These are phyloP conservation scores for Didymellaceae sp. DNA, from an alignment of 2,329 filamentous ascomycete species.

Conservation along the genomic window DNA sequence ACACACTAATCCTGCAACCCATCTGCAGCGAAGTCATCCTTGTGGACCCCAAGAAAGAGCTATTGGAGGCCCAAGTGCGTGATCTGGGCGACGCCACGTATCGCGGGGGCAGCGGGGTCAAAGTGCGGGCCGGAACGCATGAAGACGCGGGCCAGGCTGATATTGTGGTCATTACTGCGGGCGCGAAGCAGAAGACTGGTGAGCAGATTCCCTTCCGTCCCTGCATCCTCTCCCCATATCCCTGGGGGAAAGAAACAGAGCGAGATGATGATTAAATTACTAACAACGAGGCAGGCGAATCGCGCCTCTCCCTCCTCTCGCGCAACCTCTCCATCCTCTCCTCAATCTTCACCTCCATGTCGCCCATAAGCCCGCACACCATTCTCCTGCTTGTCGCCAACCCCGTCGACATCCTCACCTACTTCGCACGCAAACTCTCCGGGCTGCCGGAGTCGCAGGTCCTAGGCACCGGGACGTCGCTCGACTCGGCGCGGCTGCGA, in stretches of 20 bases:
- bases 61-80: constrained; percentile 58
- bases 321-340: constrained; percentile 58
- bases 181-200: constrained; percentile 58
- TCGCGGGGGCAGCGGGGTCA: constrained; percentile 52
- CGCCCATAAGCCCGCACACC: constrained; percentile 55
- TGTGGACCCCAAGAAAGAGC: constrained; percentile 57
- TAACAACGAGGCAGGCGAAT: constrained; percentile 48
- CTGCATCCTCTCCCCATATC: too few relatives aligned
- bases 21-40: constrained; percentile 60
- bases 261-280: too few relatives aligned
- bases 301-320: constrained; percentile 55
- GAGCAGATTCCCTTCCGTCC: constrained; percentile 12
- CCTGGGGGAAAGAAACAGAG: too few relatives aligned
- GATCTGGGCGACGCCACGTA: constrained; percentile 61
- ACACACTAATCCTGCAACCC: constrained; percentile 59
- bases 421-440: constrained; percentile 56
- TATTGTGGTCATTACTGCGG: constrained; percentile 62
- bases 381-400: constrained; percentile 62
- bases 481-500: constrained; percentile 60
- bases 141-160: constrained; percentile 61
- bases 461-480: constrained; percentile 60
- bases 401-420: constrained; percentile 62
- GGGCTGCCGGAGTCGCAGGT: constrained; percentile 59
- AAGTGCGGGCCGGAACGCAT: constrained; percentile 54
- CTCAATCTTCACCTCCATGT: constrained; percentile 57